phyloP scores from a whole-genome alignment of 805 yeast species.

The Yarrowia sp. region DNA sequence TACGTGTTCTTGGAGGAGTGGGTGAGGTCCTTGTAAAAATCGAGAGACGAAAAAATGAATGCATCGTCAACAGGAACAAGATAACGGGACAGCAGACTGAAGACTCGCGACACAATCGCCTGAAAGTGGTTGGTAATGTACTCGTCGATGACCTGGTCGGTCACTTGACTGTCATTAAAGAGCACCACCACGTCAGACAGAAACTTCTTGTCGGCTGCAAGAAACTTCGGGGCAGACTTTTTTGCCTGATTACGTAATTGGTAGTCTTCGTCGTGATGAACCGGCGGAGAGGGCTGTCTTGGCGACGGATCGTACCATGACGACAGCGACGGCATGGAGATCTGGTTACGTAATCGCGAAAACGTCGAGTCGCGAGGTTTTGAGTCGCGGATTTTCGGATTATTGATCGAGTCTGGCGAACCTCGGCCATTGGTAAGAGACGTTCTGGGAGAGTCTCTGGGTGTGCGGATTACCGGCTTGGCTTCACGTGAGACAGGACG shows the following conservation, averaged over 20 bases:
- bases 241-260: not conserved
- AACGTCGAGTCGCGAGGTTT: constrained; percentile 1
- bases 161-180: constrained; percentile 17
- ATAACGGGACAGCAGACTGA: not conserved
- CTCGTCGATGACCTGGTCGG: constrained; percentile 3
- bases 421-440: not conserved
- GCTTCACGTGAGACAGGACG: not conserved
- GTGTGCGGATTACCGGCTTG: not conserved
- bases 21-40: constrained; percentile 1
- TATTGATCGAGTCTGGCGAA: not conserved
- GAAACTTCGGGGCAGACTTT: not conserved
- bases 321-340: constrained; percentile 16
- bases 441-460: not conserved
- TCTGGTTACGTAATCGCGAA: constrained; percentile 12
- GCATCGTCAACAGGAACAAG: not conserved
- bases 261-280: not conserved
- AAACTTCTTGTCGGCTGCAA: not conserved
- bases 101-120: not conserved
- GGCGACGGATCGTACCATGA: constrained; percentile 6
- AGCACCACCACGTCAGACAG: not conserved
- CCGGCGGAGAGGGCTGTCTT: not conserved
- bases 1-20: not conserved
- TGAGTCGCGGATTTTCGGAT: not conserved
- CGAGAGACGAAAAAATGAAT: not conserved
- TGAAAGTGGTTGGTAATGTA: constrained; percentile 15